Conservation (phyloP, 1,139 yeast species). For the Torulaspora pretoriensis region DNA sequence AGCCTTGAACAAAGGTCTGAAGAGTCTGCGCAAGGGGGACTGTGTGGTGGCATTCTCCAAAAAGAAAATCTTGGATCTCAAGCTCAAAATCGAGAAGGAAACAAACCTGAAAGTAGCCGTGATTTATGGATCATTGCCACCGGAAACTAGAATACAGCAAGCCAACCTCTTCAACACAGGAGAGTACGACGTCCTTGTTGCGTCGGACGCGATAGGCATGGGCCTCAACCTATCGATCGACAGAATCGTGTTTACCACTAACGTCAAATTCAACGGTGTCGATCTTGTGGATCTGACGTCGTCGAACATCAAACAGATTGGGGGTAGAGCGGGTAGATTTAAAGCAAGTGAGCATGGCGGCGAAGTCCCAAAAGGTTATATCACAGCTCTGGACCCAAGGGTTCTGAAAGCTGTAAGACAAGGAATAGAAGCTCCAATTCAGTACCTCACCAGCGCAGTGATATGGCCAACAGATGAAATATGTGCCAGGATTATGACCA, state of each 20-base stretch:
- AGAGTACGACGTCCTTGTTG: conserved; percentile 72
- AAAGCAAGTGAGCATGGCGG: conserved; percentile 28
- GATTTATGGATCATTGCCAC: conserved; percentile 92
- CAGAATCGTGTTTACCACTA: conserved; percentile 68
- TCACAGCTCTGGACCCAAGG: conserved; percentile 48
- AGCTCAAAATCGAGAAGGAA: conserved; percentile 57
- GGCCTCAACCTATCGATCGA: conserved; percentile 84
- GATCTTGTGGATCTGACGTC: conserved; percentile 46
- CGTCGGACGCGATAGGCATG: conserved; percentile 98
- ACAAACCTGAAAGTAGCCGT: conserved; percentile 76
- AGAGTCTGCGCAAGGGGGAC: conserved; percentile 63
- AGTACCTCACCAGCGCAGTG: conserved; percentile 50
- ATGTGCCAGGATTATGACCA: conserved; percentile 42
- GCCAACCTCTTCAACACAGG: conserved; percentile 75
- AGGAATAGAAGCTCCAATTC: conserved; percentile 46
- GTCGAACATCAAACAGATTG: conserved; percentile 83
- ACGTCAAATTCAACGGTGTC: conserved; percentile 68
- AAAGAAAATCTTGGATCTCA: conserved; percentile 58
- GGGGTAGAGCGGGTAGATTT: conserved; percentile 93
- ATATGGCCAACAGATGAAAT: conserved; percentile 68
- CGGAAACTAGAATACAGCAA: conserved; percentile 85
- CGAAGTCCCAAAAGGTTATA: conserved; percentile 47
- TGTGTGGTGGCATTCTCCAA: conserved; percentile 88
- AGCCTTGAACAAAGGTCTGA: conserved; percentile 37
- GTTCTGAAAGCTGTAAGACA: conserved; percentile 45